Conservation (phyloP, 1,284 basidiomycete genomes). For the Ganoderma lingzhi region DNA sequence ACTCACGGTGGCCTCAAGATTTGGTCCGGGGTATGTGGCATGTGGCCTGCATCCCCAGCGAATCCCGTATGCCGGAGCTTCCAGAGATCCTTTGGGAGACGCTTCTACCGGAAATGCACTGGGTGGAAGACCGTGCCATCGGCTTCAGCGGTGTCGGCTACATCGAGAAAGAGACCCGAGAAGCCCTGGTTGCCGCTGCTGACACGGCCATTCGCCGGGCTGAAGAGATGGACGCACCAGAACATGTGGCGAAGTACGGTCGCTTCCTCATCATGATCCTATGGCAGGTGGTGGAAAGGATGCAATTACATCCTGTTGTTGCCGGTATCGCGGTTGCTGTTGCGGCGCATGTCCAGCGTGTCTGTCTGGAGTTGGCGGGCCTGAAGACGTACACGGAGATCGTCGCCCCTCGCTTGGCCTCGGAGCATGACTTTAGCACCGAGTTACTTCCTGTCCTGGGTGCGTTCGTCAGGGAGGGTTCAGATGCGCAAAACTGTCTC, state of each 20-base stretch:
- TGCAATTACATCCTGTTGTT: neutral
- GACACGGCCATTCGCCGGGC: neutral
- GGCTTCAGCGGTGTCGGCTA: neutral
- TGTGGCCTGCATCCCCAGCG: neutral
- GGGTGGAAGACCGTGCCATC: neutral
- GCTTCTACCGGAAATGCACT: neutral
- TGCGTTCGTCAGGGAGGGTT: neutral
- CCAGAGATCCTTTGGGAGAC: neutral
- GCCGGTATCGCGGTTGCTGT: neutral
- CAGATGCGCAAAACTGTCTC: neutral
- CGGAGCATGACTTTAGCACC: neutral
- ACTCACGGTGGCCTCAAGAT: conserved; percentile 4
- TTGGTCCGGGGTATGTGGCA: conserved; percentile 1
- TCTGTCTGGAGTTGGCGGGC: conserved; percentile 7
- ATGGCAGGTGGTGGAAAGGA: neutral
- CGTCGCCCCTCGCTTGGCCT: neutral
- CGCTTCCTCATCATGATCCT: conserved; percentile 6
- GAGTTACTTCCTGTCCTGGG: conserved; percentile 10
- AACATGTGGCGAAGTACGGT: neutral
- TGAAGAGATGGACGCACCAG: neutral
- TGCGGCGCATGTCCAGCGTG: conserved; percentile 15
- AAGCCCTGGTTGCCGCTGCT: neutral
- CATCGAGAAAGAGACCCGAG: neutral
- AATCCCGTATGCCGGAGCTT: neutral
- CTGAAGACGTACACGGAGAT: conserved; percentile 1